A percentile compares a stretch with the other conserved stretches of the same genome.
Evolutionary conservation across 768 basidiomycete genomes (phyloP).

Genomic region (Leccinum sublutescens): DNA sequence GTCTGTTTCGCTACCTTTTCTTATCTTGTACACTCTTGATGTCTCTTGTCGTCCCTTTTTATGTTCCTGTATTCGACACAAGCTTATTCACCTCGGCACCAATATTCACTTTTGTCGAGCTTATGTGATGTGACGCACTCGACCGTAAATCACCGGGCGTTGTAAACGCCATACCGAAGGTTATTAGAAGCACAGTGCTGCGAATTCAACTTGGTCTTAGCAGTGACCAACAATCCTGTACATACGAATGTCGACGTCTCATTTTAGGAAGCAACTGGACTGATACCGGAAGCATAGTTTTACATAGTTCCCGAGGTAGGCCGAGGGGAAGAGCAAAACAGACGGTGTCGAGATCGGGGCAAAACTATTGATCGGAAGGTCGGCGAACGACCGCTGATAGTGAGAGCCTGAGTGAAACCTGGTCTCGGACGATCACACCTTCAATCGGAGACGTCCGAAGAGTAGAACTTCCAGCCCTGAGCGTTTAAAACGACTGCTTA

Average conservation of each 20-base stretch:
- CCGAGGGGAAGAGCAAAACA: not conserved
- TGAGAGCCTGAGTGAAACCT: constrained; percentile 15
- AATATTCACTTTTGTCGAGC: not conserved
- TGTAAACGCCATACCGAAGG: not conserved
- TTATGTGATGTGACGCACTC: not conserved
- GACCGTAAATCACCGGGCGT: not conserved
- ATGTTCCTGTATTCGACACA: constrained; percentile 6
- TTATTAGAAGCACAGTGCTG: not conserved
- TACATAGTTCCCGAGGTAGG: not conserved
- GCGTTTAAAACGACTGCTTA: not conserved
- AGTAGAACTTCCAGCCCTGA: not conserved
- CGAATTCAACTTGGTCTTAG: not conserved
- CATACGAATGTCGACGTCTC: not conserved
- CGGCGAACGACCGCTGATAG: constrained; percentile 7
- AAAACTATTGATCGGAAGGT: constrained; percentile 10
- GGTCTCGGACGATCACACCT: not conserved
- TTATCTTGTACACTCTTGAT: constrained; percentile 19
- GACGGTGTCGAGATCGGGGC: not conserved
- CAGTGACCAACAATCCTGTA: not conserved
- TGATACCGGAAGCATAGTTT: not conserved
- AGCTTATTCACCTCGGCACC: constrained; percentile 2
- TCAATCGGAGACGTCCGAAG: not conserved
- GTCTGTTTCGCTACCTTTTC: constrained; percentile 1
- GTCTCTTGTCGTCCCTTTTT: constrained; percentile 7
- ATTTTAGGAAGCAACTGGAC: not conserved